Evolutionary conservation across 805 yeast genomes (phyloP), one percentile per base, ranked within the genome.

Genomic region (Zygosaccharomyces gambellarensis): DNA sequence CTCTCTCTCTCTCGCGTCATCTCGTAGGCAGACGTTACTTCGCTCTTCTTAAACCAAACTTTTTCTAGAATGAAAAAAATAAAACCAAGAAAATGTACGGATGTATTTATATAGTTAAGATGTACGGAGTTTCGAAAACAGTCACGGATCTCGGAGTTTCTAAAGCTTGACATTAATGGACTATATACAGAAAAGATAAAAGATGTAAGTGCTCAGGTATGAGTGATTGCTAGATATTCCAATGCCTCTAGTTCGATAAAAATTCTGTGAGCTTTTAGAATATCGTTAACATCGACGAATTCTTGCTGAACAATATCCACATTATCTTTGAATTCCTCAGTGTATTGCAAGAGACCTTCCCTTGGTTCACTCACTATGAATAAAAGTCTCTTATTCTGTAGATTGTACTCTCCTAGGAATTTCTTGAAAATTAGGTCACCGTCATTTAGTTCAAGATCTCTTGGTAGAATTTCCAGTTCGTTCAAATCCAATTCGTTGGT

Each of bases 271-370:
- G 97, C 92, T 69, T 81, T 85, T 53, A 90, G 77, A 45, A 90
- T 61, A 64, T 90, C 96, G 69, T 90, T 81, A 17, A 90, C 92
- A 63, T 85, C 87, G 32, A 89, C 80, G 21, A 84, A 85, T 61
- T 88, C 95, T 64, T 85, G 83, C 54, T 81, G 79, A 52, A 86
- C 69, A 30, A 90, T 81, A 51, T 77, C 84, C 40, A 87, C 78
- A 59, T 77, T 80, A 28, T 70, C 67, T 52, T 79, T 78, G 58
- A 72, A 74, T 42, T 67, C 62, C 43, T 75, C 79, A 8, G 87
- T 78, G 17, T 89, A 78, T 41, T 74, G 67, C 53, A 83, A 71
- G 57, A 89, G 75, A 58, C 87, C 87, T 48, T 70, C 68, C 59
- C 87, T 74, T 60, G 72, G 76, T 43, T 73, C 79, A 56, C 81